Base-by-base conservation (phyloP, 768 basidiomycete genomes). In the Flagelloscypha sp. region DNA sequence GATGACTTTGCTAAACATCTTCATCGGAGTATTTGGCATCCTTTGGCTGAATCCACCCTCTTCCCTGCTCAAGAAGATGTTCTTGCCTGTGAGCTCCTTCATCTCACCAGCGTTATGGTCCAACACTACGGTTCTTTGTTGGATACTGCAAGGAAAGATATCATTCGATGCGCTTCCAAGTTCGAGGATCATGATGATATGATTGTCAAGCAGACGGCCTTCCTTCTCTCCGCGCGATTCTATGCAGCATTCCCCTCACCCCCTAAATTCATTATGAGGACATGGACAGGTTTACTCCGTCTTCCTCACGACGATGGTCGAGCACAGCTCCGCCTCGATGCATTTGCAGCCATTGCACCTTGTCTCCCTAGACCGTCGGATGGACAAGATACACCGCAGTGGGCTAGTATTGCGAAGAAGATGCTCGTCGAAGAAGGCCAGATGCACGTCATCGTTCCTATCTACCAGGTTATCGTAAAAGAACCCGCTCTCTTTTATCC, bases 141-240 rank as follows among this genome's bases (percentile, higher is more conserved):
- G 27, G 76, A 76, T 40, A 83, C 88, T 29, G 76, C 74, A 24
- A 77, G 84, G 57, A 97, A 92, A 55, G 87, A 93, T 41, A 79
- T 98, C 46, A 92, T 97, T 62, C 86, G 84, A 54, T 84, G 84
- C 38, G 87, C 89, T 13, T 97, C 90, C 90, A 74, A 81, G 48
- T 86, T 81, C 48, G 85, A 93, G 46, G 72, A 71, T 5, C 50
- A 50, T 34, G 88, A 94, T 27, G 95, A 98, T 54, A 72, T 82
- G 5, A 78, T 92, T 13, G 87, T 95, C 49, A 93, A 89, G 56
- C 88, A 97, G 55, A 86, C 86, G 7, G 84, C 89, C 0, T 90
- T 90, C 53, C 73, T 95, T 23, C 70, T 98, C 5, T 79, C 86
- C 22, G 89, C 95, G 24, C 76, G 84, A 21, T 98, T 98, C 68